A percentile compares a stretch with the other conserved stretches of the same genome.
Evolutionary conservation across 2,329 filamentous ascomycete genomes (phyloP).

Genomic region (Pseudomassariella vexata): DNA sequence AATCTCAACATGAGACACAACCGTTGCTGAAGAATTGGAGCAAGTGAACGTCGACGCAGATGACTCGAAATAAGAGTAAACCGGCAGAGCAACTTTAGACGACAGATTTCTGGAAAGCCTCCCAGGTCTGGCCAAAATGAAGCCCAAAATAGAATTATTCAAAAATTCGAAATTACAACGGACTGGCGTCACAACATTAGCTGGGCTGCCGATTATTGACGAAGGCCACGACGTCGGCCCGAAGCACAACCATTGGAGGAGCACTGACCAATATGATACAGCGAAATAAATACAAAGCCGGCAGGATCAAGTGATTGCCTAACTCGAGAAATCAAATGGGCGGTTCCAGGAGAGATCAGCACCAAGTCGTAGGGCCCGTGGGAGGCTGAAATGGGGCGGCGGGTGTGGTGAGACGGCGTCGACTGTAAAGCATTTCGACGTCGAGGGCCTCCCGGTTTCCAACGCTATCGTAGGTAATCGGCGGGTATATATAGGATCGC

Average conservation of each 20-base stretch:
- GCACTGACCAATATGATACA: constrained; percentile 39
- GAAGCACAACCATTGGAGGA: constrained; percentile 20
- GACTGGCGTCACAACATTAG: constrained; percentile 19
- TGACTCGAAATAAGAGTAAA: too few relatives aligned
- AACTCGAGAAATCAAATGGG: constrained; percentile 15
- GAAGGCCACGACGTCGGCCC: constrained; percentile 9
- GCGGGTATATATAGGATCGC: constrained; percentile 20
- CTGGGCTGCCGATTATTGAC: constrained; percentile 10
- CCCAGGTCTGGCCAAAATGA: constrained; percentile 13
- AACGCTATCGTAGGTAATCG: constrained; percentile 9
- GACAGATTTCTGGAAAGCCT: too few relatives aligned
- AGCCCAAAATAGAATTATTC: constrained; percentile 16
- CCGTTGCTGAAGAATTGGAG: too few relatives aligned
- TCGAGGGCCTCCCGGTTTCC: constrained; percentile 15
- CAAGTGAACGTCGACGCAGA: too few relatives aligned
- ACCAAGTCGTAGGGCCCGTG: constrained; percentile 13
- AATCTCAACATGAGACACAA: too few relatives aligned
- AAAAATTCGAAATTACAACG: constrained; percentile 26
- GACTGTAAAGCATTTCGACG: constrained; percentile 28
- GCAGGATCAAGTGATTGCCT: constrained; percentile 22
- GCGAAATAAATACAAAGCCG: constrained; percentile 20
- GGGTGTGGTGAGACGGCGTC: constrained; percentile 16
- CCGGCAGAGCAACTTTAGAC: constrained; percentile 4
- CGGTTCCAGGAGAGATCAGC: constrained; percentile 11
- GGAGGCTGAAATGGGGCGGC: constrained; percentile 16